Evolutionary conservation across 1,284 basidiomycete species (phyloP).

Genomic region (Rhodotorula sp.): DNA sequence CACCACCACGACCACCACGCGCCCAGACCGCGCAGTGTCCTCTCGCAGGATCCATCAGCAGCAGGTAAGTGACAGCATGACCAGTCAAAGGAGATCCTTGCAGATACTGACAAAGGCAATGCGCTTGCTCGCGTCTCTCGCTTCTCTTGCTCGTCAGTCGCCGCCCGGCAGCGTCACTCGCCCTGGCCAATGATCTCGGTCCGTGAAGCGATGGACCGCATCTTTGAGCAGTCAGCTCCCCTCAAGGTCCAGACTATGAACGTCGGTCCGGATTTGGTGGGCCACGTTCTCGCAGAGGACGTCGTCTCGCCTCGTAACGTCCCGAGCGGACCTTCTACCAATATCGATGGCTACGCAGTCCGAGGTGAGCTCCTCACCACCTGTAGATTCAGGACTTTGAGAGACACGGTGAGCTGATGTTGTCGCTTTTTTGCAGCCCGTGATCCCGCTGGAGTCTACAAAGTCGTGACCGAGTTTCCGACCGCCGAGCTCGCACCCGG

Average conservation of each 20-base stretch:
- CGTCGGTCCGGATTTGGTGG: conserved; percentile 59
- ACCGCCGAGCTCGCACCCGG: conserved; percentile 56
- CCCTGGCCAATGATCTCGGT: conserved; percentile 72
- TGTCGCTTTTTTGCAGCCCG: not conserved
- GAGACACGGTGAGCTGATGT: not conserved
- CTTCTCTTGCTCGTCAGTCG: conserved; percentile 51
- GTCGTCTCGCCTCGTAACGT: conserved; percentile 62
- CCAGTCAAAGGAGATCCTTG: too few species aligned
- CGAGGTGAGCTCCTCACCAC: conserved; percentile 19
- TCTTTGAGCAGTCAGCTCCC: conserved; percentile 58
- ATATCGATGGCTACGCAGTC: conserved; percentile 83
- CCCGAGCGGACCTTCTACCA: conserved; percentile 61
- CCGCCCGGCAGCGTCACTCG: conserved; percentile 66
- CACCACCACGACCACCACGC: conserved; percentile 41
- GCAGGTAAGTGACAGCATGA: not conserved
- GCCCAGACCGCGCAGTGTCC: conserved; percentile 54
- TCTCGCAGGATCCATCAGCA: conserved; percentile 67
- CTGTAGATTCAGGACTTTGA: not conserved
- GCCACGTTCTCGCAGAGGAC: conserved; percentile 71
- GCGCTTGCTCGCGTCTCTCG: not conserved
- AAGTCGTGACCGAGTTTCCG: conserved; percentile 60
- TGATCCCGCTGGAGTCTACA: conserved; percentile 58
- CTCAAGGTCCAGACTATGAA: conserved; percentile 52
- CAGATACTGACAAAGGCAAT: too few species aligned
- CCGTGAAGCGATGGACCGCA: conserved; percentile 61